Evolutionary conservation across 345 rosid genomes (phyloP), one percentile per base, ranked within the genome.

Genomic region (Arabis hirsuta): DNA sequence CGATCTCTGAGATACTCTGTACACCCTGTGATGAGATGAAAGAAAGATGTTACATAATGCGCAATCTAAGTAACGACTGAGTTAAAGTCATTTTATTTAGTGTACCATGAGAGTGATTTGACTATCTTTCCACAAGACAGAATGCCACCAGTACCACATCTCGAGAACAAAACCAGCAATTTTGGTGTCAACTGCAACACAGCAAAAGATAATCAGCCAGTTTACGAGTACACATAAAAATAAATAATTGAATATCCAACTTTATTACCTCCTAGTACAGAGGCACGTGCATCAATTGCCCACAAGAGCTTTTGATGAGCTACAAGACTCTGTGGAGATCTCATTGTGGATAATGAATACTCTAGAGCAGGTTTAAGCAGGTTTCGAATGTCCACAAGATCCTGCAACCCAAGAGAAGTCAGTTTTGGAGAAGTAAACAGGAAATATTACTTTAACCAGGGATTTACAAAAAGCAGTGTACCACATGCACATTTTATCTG

Each of bases 101-200:
- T 39, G 16, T 86, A 91, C 98, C 95, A 60, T 63, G 72, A 80
- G 55, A 69, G 62, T 71, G 73, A 34, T 62, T 71, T 82, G 74
- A 41, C 67, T 55, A 60, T 82, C 81, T 71, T 69, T 85, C 98
- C 98, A 91, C 84, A 94, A 61, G 65, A 84, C 82, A 55, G 84
- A 84, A 80, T 94, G 98, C 98, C 98, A 94, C 81, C 86, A 77
- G 67, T 81, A 89, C 96, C 96, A 88, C 87, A 94, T 84, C 81
- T 94, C 98, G 64, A 89, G 89, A 80, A 87, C 84, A 79, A 78
- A 83, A 73, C 87, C 81, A 20, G 86, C 55, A 50, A 94, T 69
- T 78, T 84, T 87, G 72, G 79, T 57, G 78, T 83, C 81, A 61
- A 67, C 98, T 94, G 88, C 64, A 78, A 67, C 52, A 69, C 34